Evolutionary conservation across 306 rosid species (phyloP).

Genomic region (Alnus glutinosa): DNA sequence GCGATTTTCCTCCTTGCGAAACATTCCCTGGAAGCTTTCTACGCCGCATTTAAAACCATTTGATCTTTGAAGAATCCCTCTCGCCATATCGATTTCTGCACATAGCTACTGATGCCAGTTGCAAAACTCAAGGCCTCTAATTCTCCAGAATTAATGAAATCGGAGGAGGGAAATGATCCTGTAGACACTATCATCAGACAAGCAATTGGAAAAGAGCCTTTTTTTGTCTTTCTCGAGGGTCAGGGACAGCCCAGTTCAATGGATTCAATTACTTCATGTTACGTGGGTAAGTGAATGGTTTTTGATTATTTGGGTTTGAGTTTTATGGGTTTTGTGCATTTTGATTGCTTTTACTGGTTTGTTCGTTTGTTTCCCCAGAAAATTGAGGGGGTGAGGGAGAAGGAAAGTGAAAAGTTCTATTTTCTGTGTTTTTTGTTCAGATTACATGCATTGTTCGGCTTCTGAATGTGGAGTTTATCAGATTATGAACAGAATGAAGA

Average conservation of each 20-base stretch:
- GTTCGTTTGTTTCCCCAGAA: too few relatives aligned
- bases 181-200: slow-evolving; percentile 70
- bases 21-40: slow-evolving; percentile 20
- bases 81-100: too few relatives aligned
- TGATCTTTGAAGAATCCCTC: too few relatives aligned
- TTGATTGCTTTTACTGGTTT: too few relatives aligned
- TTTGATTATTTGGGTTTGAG: slow-evolving; percentile 17
- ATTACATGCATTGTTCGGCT: too few relatives aligned
- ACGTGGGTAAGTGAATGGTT: too few relatives aligned
- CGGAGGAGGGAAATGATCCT: slow-evolving; percentile 68
- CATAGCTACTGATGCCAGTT: slow-evolving; percentile 49
- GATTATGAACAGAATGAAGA: too few relatives aligned
- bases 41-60: slow-evolving; percentile 13
- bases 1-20: slow-evolving; percentile 55
- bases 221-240: slow-evolving; percentile 59
- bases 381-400: too few relatives aligned
- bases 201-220: slow-evolving; percentile 63
- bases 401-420: too few relatives aligned
- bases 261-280: slow-evolving; percentile 71
- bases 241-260: slow-evolving; percentile 61
- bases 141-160: slow-evolving; percentile 61
- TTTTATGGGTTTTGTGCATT: too few relatives aligned
- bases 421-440: too few relatives aligned
- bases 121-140: slow-evolving; percentile 50
- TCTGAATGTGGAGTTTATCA: too few relatives aligned